Conservation (phyloP, 2,329 filamentous ascomycete genomes). For the Microsporum canis region DNA sequence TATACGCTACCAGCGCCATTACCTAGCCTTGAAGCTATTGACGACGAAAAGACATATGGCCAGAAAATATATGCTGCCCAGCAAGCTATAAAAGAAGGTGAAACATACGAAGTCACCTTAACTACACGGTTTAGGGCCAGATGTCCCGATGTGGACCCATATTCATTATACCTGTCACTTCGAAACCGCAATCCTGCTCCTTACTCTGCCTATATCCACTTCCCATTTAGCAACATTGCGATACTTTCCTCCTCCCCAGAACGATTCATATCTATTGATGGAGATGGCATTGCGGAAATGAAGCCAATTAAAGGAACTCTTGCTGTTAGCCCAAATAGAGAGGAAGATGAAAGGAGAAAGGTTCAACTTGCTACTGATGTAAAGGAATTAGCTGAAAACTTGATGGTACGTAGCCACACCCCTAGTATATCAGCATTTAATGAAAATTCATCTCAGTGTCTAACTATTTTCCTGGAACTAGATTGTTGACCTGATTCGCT, state of each 20-base stretch:
- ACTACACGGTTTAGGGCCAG: conserved; percentile 61
- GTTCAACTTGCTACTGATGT: conserved; percentile 55
- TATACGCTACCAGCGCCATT: conserved; percentile 5
- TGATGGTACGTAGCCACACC: conserved; percentile 49
- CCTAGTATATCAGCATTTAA: neutral
- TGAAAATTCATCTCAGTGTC: neutral
- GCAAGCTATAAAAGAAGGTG: conserved; percentile 58
- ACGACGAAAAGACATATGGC: conserved; percentile 45
- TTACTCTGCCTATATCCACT: conserved; percentile 69
- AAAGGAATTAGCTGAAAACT: conserved; percentile 89
- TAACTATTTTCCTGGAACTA: neutral
- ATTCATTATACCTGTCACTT: conserved; percentile 54
- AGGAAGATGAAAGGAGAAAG: conserved; percentile 57
- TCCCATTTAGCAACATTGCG: conserved; percentile 48
- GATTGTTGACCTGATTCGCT: conserved; percentile 89
- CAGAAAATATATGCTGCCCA: conserved; percentile 58
- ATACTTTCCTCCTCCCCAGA: conserved; percentile 79
- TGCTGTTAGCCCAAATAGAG: conserved; percentile 59
- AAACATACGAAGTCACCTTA: conserved; percentile 78
- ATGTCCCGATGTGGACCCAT: conserved; percentile 19
- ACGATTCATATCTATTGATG: conserved; percentile 65
- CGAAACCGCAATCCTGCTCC: conserved; percentile 65
- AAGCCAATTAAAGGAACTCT: conserved; percentile 95
- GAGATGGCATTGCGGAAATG: conserved; percentile 45
- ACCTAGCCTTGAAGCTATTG: conserved; percentile 11